A percentile compares a stretch with the other conserved stretches of the same genome.
phyloP scores from a whole-genome alignment of 139 green algal genomes.

The Chlorella sp. region DNA sequence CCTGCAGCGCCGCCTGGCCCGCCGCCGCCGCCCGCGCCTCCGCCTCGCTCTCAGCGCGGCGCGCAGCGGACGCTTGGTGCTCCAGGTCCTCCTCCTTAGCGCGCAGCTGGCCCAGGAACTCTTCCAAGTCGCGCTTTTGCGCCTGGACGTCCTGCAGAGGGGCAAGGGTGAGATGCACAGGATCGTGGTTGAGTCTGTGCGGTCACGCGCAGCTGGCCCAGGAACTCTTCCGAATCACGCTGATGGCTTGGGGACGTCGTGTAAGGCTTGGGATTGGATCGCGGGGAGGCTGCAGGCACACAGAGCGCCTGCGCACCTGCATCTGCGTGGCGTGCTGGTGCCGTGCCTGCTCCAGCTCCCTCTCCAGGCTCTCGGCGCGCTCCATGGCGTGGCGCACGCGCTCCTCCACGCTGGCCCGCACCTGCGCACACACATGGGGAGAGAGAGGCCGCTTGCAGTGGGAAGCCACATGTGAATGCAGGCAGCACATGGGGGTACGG shows the following conservation, averaged over 20 bases:
- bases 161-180: no score
- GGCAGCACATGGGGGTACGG: no score
- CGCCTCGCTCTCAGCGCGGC: constrained; percentile 2
- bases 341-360: constrained; percentile 16
- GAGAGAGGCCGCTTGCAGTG: no score
- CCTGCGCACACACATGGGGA: no score
- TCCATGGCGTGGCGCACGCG: constrained; percentile 35
- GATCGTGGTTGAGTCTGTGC: no score
- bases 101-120: constrained; percentile 9
- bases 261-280: no score
- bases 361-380: constrained; percentile 33
- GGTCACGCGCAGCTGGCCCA: constrained; percentile 3
- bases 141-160: constrained; percentile 11
- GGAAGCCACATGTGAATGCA: no score
- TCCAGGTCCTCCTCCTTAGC: constrained; percentile 10
- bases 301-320: no score
- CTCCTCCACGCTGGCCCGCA: constrained; percentile 40
- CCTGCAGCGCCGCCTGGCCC: not conserved
- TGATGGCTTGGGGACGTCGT: no score
- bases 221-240: constrained; percentile 19
- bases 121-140: constrained; percentile 18
- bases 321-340: constrained; percentile 11
- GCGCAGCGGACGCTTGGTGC: not conserved
- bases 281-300: no score
- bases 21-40: constrained; percentile 13